These are phyloP conservation scores for Russula lepida DNA, from an alignment of 768 basidiomycete species.

Conservation along the genomic window DNA sequence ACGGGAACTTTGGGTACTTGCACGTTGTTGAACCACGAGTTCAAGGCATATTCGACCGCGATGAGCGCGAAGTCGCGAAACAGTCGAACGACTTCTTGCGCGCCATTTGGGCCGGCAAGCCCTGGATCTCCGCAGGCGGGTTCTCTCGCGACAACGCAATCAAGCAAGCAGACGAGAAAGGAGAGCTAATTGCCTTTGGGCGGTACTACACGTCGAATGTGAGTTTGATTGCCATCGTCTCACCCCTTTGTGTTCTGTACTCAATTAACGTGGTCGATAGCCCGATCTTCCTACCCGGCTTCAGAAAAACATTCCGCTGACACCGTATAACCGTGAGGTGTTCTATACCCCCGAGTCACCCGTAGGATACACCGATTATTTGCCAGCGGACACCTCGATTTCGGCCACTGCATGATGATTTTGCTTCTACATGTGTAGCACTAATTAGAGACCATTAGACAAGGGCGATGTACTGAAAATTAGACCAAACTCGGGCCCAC, in stretches of 20 bases:
- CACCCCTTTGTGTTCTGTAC: no score
- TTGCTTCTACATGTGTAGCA: no score
- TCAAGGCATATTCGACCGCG: not conserved
- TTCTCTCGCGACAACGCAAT: slow-evolving; percentile 37
- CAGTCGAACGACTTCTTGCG: slow-evolving; percentile 39
- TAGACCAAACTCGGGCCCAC: no score
- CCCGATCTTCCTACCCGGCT: slow-evolving; percentile 29
- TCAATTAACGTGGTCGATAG: no score
- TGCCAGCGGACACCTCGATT: slow-evolving; percentile 9
- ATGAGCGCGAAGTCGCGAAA: not conserved
- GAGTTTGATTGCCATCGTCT: no score
- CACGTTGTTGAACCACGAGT: slow-evolving; percentile 30
- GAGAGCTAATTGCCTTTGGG: slow-evolving; percentile 32
- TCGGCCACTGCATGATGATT: slow-evolving; percentile 18
- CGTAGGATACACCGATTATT: slow-evolving; percentile 27
- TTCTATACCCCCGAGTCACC: slow-evolving; percentile 6
- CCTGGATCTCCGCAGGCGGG: slow-evolving; percentile 38
- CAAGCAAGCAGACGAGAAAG: slow-evolving; percentile 29
- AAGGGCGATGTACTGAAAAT: no score
- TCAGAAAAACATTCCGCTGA: slow-evolving; percentile 25
- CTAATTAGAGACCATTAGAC: no score
- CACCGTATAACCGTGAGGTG: slow-evolving; percentile 23
- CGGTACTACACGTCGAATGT: slow-evolving; percentile 28
- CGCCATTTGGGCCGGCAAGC: slow-evolving; percentile 36
- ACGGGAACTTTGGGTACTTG: slow-evolving; percentile 37